Base-by-base conservation (phyloP, 495 filamentous ascomycete species). In the Aspergillus haitiensis region DNA sequence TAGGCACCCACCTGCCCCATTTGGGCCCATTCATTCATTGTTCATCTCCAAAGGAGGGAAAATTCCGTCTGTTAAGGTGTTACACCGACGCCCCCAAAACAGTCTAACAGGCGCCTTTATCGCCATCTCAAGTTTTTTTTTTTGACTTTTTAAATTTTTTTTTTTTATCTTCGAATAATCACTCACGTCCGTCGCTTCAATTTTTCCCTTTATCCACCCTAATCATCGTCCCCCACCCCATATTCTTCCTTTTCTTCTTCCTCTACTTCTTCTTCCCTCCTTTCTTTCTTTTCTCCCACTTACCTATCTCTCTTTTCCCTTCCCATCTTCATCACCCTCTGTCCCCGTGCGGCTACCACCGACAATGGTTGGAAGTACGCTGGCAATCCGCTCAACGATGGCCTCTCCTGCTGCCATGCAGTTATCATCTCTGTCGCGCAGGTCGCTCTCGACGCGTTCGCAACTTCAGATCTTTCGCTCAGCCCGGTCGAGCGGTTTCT, bases 11-110 rank as follows among this genome's bases (percentile, higher is more conserved):
- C 60, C n/a, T 42, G 32, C 27, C 50, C 15, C 42, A 32, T 13
- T 35, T 12, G 13, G 32, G 50, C 42, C 55, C 27, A 36, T 32
- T 37, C 36, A 47, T 40, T 33, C 42, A 48, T 51, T 55, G 50
- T 64, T 21, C 32, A 21, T 10, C 27, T 16, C 34, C 45, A 58
- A 36, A 58, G 50, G 42, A 44, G 57, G 56, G n/a, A 59, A 59
- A 59, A 56, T 59, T 56, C 61, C 59, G 59, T 49, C 53, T 35
- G 32, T 44, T 53, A 11, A 42, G 37, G 21, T 37, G 61, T 49
- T 64, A 76, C 75, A 78, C 75, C 75, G 75, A 72, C 72, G 72
- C 72, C 69, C 75, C 74, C 67, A 71, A 78, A 76, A 68, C 67
- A 78, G 75, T 66, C 68, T 57, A 63, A 58, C 56, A 52, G 47